These are phyloP conservation scores for Trametes pubescens DNA, from an alignment of 1,284 basidiomycete species.

Conservation along the genomic window DNA sequence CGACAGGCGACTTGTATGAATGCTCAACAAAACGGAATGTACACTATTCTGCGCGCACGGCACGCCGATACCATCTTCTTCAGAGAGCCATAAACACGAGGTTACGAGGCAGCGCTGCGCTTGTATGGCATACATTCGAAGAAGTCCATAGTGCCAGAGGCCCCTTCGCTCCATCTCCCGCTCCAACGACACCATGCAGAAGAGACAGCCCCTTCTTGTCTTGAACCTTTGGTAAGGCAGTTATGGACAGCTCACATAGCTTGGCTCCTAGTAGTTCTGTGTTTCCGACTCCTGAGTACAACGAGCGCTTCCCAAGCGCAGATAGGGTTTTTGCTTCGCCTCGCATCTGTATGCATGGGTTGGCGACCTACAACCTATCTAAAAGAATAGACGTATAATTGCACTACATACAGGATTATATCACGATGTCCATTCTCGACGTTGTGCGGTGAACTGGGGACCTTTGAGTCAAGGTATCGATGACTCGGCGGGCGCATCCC, in stretches of 20 bases:
- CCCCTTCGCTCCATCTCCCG: not conserved
- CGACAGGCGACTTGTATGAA: slow-evolving; percentile 84
- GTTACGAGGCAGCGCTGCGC: not conserved
- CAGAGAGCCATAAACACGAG: not conserved
- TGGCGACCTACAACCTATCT: too few relatives aligned
- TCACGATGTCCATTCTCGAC: too few relatives aligned
- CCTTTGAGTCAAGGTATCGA: slow-evolving; percentile 12
- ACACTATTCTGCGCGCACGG: slow-evolving; percentile 19
- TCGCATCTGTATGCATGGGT: not conserved
- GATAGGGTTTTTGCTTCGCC: not conserved
- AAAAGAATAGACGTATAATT: too few relatives aligned
- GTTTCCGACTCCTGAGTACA: too few relatives aligned
- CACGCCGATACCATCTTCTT: slow-evolving; percentile 6
- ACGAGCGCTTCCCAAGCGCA: not conserved
- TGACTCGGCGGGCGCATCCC: slow-evolving; percentile 25
- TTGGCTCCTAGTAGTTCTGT: not conserved
- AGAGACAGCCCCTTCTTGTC: too few relatives aligned
- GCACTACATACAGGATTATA: too few relatives aligned
- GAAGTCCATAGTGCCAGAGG: too few relatives aligned
- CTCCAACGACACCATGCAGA: not conserved
- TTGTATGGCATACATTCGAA: not conserved
- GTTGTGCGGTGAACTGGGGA: too few relatives aligned
- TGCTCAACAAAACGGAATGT: slow-evolving; percentile 18
- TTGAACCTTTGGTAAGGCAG: too few relatives aligned
- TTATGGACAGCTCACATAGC: too few relatives aligned